phyloP scores from a whole-genome alignment of 2,329 filamentous ascomycete genomes.

The Penicillium sp. region DNA sequence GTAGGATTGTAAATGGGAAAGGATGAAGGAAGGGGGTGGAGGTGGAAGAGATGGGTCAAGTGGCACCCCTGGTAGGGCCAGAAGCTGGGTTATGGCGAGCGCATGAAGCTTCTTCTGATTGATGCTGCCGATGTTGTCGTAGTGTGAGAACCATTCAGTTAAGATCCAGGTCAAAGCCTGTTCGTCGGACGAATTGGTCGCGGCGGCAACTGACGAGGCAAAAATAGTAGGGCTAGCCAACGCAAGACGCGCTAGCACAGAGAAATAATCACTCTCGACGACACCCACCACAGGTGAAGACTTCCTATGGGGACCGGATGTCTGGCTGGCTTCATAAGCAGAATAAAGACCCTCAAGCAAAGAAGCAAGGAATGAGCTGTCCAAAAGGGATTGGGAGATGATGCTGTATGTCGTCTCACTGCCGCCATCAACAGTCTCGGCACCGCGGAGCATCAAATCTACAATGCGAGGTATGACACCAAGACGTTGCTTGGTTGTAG shows the following conservation, averaged over 20 bases:
- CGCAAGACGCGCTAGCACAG: slow-evolving; percentile 74
- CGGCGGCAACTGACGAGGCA: slow-evolving; percentile 50
- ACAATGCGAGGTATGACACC: slow-evolving; percentile 51
- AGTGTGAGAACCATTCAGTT: slow-evolving; percentile 50
- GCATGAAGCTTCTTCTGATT: slow-evolving; percentile 50
- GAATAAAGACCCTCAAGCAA: slow-evolving; percentile 67
- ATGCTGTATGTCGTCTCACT: slow-evolving; percentile 57
- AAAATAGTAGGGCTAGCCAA: slow-evolving; percentile 71
- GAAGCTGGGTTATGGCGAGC: slow-evolving; percentile 47
- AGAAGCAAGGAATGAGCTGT: slow-evolving; percentile 61
- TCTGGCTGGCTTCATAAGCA: slow-evolving; percentile 71
- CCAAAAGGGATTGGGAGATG: slow-evolving; percentile 65
- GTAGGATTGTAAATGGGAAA: slow-evolving; percentile 48
- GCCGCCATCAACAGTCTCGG: slow-evolving; percentile 60
- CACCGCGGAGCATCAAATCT: slow-evolving; percentile 64
- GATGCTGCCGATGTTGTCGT: slow-evolving; percentile 49
- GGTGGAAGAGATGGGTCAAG: slow-evolving; percentile 26
- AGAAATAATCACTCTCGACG: slow-evolving; percentile 81
- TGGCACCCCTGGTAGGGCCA: slow-evolving; percentile 38
- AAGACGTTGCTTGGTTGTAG: slow-evolving; percentile 40
- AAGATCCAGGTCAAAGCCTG: slow-evolving; percentile 45
- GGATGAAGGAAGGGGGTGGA: slow-evolving; percentile 39
- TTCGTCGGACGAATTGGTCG: slow-evolving; percentile 36
- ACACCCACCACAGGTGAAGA: slow-evolving; percentile 68
- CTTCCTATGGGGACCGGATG: slow-evolving; percentile 74